Conservation (phyloP, 371 early-diverging fungal genomes). For the Phascolomyces articulosus region DNA sequence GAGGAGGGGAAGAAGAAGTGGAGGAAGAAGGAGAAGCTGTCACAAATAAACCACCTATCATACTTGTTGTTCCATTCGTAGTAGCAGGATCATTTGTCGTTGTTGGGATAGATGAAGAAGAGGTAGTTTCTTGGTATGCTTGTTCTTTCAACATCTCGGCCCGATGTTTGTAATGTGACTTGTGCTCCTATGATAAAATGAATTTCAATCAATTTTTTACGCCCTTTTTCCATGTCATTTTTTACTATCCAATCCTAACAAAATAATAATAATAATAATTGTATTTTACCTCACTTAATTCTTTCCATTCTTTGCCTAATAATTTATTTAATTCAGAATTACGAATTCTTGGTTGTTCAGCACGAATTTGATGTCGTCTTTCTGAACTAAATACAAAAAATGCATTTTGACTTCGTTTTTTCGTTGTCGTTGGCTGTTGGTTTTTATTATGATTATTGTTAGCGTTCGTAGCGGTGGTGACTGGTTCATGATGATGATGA, state of each 20-base stretch:
- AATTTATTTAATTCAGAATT: conserved; percentile 16
- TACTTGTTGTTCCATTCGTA: neutral
- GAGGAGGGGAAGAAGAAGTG: neutral
- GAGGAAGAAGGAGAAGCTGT: neutral
- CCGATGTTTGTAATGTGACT: conserved; percentile 1
- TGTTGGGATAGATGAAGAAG: neutral
- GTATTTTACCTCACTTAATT: neutral
- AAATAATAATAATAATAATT: neutral
- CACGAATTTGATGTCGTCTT: neutral
- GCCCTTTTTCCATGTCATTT: too few relatives aligned
- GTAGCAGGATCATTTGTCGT: too few relatives aligned
- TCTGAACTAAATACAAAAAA: conserved; percentile 17
- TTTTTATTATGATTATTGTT: too few relatives aligned
- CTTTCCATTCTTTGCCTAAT: conserved; percentile 18
- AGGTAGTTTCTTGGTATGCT: neutral
- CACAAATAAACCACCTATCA: neutral
- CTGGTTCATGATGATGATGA: too few relatives aligned
- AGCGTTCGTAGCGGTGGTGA: too few relatives aligned
- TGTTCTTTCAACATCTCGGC: conserved; percentile 6
- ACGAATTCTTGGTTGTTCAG: conserved; percentile 4
- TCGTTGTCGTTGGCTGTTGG: neutral
- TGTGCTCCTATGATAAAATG: conserved; percentile 1
- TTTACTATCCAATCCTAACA: too few relatives aligned
- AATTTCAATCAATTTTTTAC: too few relatives aligned
- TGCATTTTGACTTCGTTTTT: conserved; percentile 6